Conservation (phyloP, 1,139 yeast genomes). For the Yamadazyma membranifaciens region DNA sequence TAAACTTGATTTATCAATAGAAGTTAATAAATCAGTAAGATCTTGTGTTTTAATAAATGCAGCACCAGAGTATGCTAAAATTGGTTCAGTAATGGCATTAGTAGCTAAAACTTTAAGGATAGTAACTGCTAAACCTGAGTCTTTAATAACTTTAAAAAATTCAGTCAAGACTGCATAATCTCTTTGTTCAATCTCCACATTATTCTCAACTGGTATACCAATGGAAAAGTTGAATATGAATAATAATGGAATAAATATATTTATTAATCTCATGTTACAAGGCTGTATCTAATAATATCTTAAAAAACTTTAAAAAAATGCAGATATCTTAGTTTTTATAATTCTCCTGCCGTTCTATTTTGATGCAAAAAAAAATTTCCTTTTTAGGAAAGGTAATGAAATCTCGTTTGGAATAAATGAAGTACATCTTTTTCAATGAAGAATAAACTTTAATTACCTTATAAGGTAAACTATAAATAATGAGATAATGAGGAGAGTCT, state of each 20-base stretch:
- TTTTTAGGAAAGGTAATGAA: constrained; percentile 1
- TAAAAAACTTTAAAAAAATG: not conserved
- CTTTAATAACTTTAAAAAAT: constrained; percentile 21
- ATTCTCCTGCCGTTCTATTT: not conserved
- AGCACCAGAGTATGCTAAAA: constrained; percentile 24
- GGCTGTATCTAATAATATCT: not conserved
- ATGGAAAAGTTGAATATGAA: constrained; percentile 6
- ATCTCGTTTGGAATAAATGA: no score
- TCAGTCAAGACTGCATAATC: constrained; percentile 16
- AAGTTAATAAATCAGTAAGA: constrained; percentile 25
- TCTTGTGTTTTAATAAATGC: constrained; percentile 24
- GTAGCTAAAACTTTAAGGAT: constrained; percentile 22
- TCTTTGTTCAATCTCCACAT: constrained; percentile 7
- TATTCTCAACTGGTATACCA: constrained; percentile 5
- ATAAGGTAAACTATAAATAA: no score
- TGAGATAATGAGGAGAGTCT: no score
- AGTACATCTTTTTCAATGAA: no score
- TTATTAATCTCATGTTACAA: constrained; percentile 4
- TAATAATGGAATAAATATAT: constrained; percentile 7
- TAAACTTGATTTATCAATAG: constrained; percentile 30
- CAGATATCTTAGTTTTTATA: not conserved
- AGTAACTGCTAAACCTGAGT: constrained; percentile 23
- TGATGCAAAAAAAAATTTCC: not conserved
- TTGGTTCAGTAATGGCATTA: constrained; percentile 18
- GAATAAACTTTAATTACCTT: no score